These are phyloP conservation scores for Cryphonectria naterciae DNA, from an alignment of 2,329 filamentous ascomycete species.

Conservation along the genomic window DNA sequence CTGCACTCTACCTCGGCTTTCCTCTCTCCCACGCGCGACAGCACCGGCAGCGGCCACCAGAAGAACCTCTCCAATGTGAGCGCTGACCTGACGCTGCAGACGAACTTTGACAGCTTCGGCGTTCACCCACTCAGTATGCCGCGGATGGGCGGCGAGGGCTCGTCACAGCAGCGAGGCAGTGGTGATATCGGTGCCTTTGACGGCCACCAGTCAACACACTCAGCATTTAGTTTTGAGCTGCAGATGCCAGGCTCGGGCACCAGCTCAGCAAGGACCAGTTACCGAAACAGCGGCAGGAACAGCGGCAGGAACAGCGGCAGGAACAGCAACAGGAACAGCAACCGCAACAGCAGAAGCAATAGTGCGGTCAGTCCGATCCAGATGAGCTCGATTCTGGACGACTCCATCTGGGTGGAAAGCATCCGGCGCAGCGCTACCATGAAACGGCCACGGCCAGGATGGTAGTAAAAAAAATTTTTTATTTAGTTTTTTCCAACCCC, in stretches of 20 bases:
- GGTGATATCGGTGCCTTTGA: conserved; percentile 28
- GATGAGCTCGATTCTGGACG: conserved; percentile 83
- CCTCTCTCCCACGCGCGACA: conserved; percentile 42
- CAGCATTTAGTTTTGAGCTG: conserved; percentile 63
- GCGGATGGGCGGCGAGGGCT: conserved; percentile 41
- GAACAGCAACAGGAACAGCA: conserved; percentile 52
- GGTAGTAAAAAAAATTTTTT: conserved; percentile 27
- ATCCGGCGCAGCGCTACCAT: conserved; percentile 85
- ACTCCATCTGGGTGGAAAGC: conserved; percentile 92
- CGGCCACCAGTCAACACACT: conserved; percentile 48
- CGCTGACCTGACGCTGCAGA: conserved; percentile 48
- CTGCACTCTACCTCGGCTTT: conserved; percentile 35
- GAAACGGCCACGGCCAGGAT: conserved; percentile 38
- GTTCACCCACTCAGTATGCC: conserved; percentile 60
- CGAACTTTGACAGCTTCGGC: conserved; percentile 35
- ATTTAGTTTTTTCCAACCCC: not conserved
- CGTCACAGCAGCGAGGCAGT: conserved; percentile 37
- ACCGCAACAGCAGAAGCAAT: conserved; percentile 60
- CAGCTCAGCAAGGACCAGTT: conserved; percentile 34
- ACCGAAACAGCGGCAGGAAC: conserved; percentile 60
- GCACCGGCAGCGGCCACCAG: conserved; percentile 39
- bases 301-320: conserved; percentile 54
- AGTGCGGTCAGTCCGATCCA: conserved; percentile 76
- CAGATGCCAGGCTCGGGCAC: conserved; percentile 47
- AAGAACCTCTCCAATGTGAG: conserved; percentile 48